phyloP scores from a whole-genome alignment of 345 rosid species.

The Citrus australasica region DNA sequence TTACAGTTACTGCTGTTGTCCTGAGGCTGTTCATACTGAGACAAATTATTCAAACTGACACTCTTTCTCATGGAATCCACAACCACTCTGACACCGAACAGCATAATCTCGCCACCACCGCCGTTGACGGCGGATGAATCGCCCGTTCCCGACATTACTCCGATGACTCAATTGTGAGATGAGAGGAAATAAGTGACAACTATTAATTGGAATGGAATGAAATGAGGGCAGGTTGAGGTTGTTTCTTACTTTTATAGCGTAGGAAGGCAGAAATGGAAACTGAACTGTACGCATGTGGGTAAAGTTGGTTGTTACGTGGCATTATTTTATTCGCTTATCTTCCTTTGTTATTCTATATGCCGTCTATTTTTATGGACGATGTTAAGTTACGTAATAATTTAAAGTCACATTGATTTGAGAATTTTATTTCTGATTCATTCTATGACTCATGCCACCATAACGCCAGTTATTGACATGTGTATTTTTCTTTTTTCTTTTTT shows the following conservation, averaged over 20 bases:
- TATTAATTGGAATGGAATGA: too few species aligned
- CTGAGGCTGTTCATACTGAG: slow-evolving; percentile 63
- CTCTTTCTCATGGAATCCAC: slow-evolving; percentile 93
- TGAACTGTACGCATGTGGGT: slow-evolving; percentile 11
- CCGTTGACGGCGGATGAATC: not conserved
- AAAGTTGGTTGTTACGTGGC: slow-evolving; percentile 9
- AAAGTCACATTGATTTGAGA: too few species aligned
- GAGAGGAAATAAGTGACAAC: not conserved
- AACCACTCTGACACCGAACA: slow-evolving; percentile 85
- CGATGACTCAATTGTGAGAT: not conserved
- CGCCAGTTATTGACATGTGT: too few species aligned
- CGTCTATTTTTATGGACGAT: too few species aligned
- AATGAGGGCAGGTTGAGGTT: too few species aligned
- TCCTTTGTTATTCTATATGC: not conserved
- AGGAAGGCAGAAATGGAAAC: not conserved
- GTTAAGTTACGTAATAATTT: too few species aligned
- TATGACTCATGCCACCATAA: too few species aligned
- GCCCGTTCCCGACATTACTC: not conserved
- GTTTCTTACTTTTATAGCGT: not conserved
- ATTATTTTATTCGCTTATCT: not conserved
- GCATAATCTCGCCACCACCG: slow-evolving; percentile 61
- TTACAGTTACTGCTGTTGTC: slow-evolving; percentile 13
- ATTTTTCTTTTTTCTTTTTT: too few species aligned
- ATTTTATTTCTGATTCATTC: too few species aligned
- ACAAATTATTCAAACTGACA: slow-evolving; percentile 81